phyloP scores from a whole-genome alignment of 345 rosid genomes.

The Ricinus communis region DNA sequence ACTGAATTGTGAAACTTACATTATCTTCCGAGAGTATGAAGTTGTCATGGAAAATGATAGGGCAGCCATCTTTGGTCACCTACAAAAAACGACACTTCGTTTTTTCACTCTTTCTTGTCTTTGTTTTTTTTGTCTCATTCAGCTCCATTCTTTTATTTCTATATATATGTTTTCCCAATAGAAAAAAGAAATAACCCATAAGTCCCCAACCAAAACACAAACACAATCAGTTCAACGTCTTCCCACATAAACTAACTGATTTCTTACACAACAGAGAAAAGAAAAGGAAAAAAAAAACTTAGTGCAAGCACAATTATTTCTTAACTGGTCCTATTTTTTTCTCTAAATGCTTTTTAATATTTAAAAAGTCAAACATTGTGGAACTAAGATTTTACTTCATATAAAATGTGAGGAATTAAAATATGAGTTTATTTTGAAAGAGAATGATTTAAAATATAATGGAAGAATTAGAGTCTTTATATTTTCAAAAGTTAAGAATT shows the following conservation, averaged over 20 bases:
- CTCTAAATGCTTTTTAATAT: no score
- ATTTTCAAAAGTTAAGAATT: no score
- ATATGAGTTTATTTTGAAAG: no score
- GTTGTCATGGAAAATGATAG: conserved; percentile 91
- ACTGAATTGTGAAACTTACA: conserved; percentile 42
- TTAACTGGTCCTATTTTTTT: no score
- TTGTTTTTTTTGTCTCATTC: conserved; percentile 9
- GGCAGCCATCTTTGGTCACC: conserved; percentile 94
- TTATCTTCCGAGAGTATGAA: conserved; percentile 71
- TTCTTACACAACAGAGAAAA: no score
- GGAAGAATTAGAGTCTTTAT: no score
- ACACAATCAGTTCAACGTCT: conserved; percentile 11
- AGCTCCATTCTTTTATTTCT: conserved; percentile 14
- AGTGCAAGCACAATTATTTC: no score
- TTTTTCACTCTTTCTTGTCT: conserved; percentile 22
- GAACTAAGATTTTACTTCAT: no score
- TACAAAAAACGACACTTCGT: conserved; percentile 44
- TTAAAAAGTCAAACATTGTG: no score
- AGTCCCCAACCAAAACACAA: conserved; percentile 7
- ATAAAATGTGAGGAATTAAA: no score
- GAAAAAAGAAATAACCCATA: background rate
- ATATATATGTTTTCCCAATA: background rate
- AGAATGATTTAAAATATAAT: no score
- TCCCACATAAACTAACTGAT: background rate
- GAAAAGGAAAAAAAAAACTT: no score